Conservation (phyloP, 2,329 filamentous ascomycete species). For the Seiridium cupressi region DNA sequence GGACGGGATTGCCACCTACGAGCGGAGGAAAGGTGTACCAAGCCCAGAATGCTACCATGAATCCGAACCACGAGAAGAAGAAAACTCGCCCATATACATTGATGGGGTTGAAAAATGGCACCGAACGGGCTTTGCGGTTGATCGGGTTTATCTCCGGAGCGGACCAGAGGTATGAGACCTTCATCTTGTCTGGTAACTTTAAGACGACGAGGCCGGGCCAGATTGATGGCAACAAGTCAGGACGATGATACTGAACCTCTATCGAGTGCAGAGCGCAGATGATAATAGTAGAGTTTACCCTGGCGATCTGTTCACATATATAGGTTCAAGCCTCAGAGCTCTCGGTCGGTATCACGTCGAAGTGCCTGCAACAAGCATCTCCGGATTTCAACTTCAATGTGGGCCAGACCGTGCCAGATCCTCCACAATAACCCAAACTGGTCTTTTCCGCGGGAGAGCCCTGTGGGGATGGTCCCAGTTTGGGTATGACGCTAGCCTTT, state of each 20-base stretch:
- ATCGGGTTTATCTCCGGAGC: slow-evolving; percentile 78
- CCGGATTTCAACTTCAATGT: slow-evolving; percentile 17
- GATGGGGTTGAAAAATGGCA: slow-evolving; percentile 76
- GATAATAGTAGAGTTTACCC: neutral
- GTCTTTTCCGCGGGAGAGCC: slow-evolving; percentile 21
- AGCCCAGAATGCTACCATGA: slow-evolving; percentile 75
- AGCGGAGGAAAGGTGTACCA: slow-evolving; percentile 92
- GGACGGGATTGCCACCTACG: slow-evolving; percentile 42
- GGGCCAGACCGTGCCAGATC: slow-evolving; percentile 13
- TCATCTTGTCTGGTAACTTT: slow-evolving; percentile 21
- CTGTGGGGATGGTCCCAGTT: slow-evolving; percentile 12
- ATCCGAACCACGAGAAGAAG: slow-evolving; percentile 64
- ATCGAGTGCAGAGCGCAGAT: neutral
- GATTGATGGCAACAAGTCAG: neutral
- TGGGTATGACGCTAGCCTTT: neutral
- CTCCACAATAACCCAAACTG: slow-evolving; percentile 11
- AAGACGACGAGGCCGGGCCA: neutral
- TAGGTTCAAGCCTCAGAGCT: neutral
- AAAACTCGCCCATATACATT: slow-evolving; percentile 84
- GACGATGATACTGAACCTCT: neutral
- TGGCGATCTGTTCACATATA: slow-evolving; percentile 11
- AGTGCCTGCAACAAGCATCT: slow-evolving; percentile 18
- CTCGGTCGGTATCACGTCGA: neutral
- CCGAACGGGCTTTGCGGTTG: slow-evolving; percentile 77
- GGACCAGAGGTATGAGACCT: slow-evolving; percentile 39